Evolutionary conservation across 1,284 basidiomycete genomes (phyloP).

Genomic region (Irpex lacteus): DNA sequence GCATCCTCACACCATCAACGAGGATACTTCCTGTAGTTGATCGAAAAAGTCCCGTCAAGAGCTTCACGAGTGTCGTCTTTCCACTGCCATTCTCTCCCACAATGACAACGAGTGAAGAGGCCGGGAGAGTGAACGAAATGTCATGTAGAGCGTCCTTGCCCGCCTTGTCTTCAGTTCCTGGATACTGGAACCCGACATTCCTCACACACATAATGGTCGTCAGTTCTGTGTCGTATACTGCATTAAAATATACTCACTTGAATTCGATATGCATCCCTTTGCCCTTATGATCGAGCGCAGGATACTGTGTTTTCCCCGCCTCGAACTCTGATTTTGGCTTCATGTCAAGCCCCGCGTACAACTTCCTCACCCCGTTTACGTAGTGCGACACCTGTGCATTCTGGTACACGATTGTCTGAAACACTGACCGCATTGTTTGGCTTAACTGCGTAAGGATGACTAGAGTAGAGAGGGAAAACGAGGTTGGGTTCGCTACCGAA

Average conservation of each 20-base stretch:
- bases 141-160: slow-evolving; percentile 49
- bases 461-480: neutral
- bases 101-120: slow-evolving; percentile 48
- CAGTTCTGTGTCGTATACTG: neutral
- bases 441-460: neutral
- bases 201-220: neutral
- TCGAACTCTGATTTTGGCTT: neutral
- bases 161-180: slow-evolving; percentile 33
- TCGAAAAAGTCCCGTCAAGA: slow-evolving; percentile 65
- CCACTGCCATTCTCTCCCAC: slow-evolving; percentile 72
- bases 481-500: neutral
- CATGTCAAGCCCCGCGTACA: slow-evolving; percentile 4
- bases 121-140: slow-evolving; percentile 58
- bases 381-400: neutral
- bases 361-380: neutral
- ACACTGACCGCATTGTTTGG: neutral
- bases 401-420: neutral
- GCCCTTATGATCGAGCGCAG: neutral
- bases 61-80: slow-evolving; percentile 70
- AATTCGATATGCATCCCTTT: slow-evolving; percentile 38
- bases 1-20: slow-evolving; percentile 57
- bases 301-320: neutral
- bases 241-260: slow-evolving; percentile 22
- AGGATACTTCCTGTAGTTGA: slow-evolving; percentile 59
- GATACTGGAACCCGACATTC: slow-evolving; percentile 19